Base-by-base conservation (phyloP, 257 asterid species). In the Apocynum venetum region DNA sequence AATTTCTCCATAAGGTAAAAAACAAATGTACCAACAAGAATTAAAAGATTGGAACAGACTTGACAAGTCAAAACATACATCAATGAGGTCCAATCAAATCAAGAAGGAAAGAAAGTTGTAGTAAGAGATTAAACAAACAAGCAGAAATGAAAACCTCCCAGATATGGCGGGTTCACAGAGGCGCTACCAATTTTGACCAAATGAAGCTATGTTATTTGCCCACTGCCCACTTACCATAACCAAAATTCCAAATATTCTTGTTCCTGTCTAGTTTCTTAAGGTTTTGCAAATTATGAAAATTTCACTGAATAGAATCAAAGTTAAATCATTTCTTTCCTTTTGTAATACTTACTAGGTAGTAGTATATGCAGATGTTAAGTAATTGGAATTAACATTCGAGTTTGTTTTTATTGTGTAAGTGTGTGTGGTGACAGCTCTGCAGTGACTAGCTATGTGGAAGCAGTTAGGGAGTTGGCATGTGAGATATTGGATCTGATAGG, bases 401-500 rank as follows among this genome's bases (percentile, higher is more conserved):
- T n/a, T 40, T 77, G 57, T 43, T 43, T 46, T 12, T 3, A 1
- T 35, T 71, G 35, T 36, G 11, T 35, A 2, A 12, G 3, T 48
- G 43, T 35, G 0, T 83, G 11, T 43, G 66, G 55, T 72, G 80
- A 72, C 85, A 92, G 94, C 5, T 70, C n/a, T 60, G 94, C 89
- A 79, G 91, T 80, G 80, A 82, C 56, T 74, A 83, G 80, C 13
- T 93, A 93, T 74, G 88, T 86, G 71, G 88, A 84, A 74, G 91
- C 91, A 71, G 88, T 89, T 66, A 83, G 83, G 75, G 79, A 79
- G 79, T 72, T 91, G 81, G 94, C 93, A 69, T 87, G 97, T 85
- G 87, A 90, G 47, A 83, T 93, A 74, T 76, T 93, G 87, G 93
- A 89, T 31, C 63, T 88, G 81, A 87, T 93, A 65, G 90, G 80